Base-by-base conservation (phyloP, 1,284 basidiomycete species). In the Rhodofomes roseus region DNA sequence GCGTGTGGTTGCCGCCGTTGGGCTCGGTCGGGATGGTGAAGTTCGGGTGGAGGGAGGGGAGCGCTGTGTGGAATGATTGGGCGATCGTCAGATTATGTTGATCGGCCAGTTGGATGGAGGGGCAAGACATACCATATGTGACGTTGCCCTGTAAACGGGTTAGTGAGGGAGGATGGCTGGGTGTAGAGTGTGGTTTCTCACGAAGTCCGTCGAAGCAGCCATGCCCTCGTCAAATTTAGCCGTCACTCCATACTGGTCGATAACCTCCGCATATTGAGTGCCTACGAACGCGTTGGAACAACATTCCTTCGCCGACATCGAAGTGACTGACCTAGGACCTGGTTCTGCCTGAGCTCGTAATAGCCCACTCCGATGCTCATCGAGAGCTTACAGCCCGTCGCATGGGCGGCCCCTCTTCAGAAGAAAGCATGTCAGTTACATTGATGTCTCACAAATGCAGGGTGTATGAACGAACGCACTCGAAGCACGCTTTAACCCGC, bases 141-240 rank as follows among this genome's bases (percentile, higher is more conserved):
- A 89, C 77, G 61, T 87, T 85, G 16, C 87, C 87, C 87, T 89
- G 63, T 34, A 39, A 39, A 23, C 39, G 23, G 23, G 12, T 2
- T 18, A 16, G 55, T 36, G 44, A 52, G 4, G 8, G 31, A 25
- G 8, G 48, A 41, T 11, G 31, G 31, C 31, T 34, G 50, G 29
- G 39, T n/a, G 34, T 36, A 55, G 46, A 40, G 18, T 23, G 31
- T 2, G n/a, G 8, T n/a, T 23, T 70, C 85, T 77, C 63, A 87
- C 87, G 64, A 90, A 90, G 69, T 91, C 88, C 1, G 89, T 90
- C 4, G 87, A 90, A 9, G 85, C 88, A 43, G 78, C 78, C 16
- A 77, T 74, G 57, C 84, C 83, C 29, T 81, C 84, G 75, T 81
- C 82, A 48, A 80, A 79, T 57, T 81, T 80, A 29, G 84, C 79